Base-by-base conservation (phyloP, 2,329 filamentous ascomycete species). In the Calonectria hawksworthii region DNA sequence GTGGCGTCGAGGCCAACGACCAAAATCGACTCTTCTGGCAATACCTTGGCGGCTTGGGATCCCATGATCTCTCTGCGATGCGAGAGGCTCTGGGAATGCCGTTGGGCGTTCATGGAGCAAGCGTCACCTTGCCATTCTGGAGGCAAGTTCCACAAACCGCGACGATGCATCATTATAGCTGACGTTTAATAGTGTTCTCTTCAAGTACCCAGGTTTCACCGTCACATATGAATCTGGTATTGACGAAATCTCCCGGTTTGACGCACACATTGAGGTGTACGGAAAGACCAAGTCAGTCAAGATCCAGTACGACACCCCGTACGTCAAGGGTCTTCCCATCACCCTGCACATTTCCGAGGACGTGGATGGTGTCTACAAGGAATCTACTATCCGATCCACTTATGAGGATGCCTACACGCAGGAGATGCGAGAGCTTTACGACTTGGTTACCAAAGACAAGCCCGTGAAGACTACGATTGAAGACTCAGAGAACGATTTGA, bases 221-320 rank as follows among this genome's bases (percentile, higher is more conserved):
- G 86, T 92, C 2, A 86, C 87, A 0, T 93, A 92, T 76, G 91
- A 93, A 75, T 88, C 87, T 0, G 91, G 91, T 0, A 84, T 92
- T 28, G 87, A 90, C 75, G 78, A 81, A 0, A 86, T 93, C 0
- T 89, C 90, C 0, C 78, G 83, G 0, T 91, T 91, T 65, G 90
- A 91, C 69, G 88, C 89, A 0, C 85, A 88, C 54, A 80, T 91
- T 9, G 88, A 88, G 3, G 84, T 93, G 0, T 93, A 91, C 75
- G 87, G 87, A 0, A 80, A 85, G 21, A 83, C 86, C 9, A 93
- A 93, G 83, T 88, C 87, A 0, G 88, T 93, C 0, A 86, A 84
- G 1, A 85, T 93, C 14, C 80, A 88, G 44, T 92, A 89, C 75
- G 90, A 93, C 71, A 89, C 90, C 0, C 91, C 91, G 0, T 92